Conservation (phyloP, 169 alveolate genomes). For the Plasmodium relictum region DNA sequence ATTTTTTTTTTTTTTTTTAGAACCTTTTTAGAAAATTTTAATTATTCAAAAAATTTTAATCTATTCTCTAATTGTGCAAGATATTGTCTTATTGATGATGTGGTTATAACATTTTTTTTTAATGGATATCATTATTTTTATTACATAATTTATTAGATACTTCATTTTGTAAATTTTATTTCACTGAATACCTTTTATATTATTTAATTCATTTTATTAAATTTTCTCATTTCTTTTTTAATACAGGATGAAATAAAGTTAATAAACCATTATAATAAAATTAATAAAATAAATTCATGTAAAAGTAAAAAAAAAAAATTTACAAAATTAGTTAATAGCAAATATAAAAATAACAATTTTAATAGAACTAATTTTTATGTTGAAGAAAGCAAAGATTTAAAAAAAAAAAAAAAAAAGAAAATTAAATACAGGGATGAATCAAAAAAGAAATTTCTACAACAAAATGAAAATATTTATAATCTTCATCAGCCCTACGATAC, state of each 20-base stretch:
- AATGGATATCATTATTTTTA: too few species aligned
- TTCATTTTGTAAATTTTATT: too few species aligned
- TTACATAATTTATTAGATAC: too few species aligned
- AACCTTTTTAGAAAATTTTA: conserved; percentile 39
- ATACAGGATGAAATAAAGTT: conserved; percentile 27
- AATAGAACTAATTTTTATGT: conserved; percentile 48
- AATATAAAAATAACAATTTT: conserved; percentile 44
- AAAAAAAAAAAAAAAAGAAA: conserved; percentile 44
- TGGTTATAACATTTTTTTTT: neutral
- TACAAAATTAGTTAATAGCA: conserved; percentile 24
- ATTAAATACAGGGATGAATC: conserved; percentile 12
- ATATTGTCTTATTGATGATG: conserved; percentile 57
- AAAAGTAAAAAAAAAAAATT: conserved; percentile 16
- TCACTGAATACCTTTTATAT: neutral
- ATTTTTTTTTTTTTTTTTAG: conserved; percentile 15
- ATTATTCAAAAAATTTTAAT: conserved; percentile 18
- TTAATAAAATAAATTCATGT: conserved; percentile 1
- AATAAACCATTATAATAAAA: neutral
- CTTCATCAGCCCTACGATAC: conserved; percentile 63
- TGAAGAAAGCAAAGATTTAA: conserved; percentile 27
- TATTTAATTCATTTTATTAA: neutral
- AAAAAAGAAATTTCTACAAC: conserved; percentile 36
- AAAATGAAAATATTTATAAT: conserved; percentile 48
- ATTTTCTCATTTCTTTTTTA: neutral
- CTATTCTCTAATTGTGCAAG: conserved; percentile 29